phyloP scores from a whole-genome alignment of 1,284 basidiomycete species.

The Vanrija humicola region DNA sequence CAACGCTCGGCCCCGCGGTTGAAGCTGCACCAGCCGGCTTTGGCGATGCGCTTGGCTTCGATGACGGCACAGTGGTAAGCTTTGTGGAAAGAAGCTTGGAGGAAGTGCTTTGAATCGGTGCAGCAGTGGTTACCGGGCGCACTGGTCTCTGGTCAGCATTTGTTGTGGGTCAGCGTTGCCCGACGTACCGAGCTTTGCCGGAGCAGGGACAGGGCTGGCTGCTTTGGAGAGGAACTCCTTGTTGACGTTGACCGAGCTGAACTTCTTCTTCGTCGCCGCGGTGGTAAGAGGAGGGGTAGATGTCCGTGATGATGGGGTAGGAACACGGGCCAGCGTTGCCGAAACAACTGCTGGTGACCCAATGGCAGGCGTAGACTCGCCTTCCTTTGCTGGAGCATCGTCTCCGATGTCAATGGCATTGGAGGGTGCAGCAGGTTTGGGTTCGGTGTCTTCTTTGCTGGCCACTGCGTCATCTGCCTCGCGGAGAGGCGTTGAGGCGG shows the following conservation, averaged over 20 bases:
- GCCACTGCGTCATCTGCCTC: too few relatives aligned
- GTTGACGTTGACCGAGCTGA: slow-evolving; percentile 81
- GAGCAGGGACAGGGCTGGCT: slow-evolving; percentile 33
- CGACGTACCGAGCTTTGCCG: slow-evolving; percentile 15
- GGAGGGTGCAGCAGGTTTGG: too few relatives aligned
- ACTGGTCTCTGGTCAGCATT: slow-evolving; percentile 15
- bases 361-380: too few relatives aligned
- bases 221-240: slow-evolving; percentile 91
- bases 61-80: slow-evolving; percentile 57
- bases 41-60: slow-evolving; percentile 32
- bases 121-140: slow-evolving; percentile 50
- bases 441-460: too few relatives aligned
- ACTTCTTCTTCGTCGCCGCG: slow-evolving; percentile 69
- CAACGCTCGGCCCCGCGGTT: slow-evolving; percentile 18
- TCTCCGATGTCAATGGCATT: too few relatives aligned
- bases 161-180: background rate
- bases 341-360: slow-evolving; percentile 6
- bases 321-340: slow-evolving; percentile 19
- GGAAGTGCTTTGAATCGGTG: slow-evolving; percentile 48
- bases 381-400: too few relatives aligned
- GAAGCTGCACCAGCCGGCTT: slow-evolving; percentile 22
- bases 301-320: slow-evolving; percentile 38
- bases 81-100: slow-evolving; percentile 79
- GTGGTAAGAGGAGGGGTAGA: slow-evolving; percentile 38
- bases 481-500: background rate